Percentiles rank a stretch among this genome's conserved stretches.
phyloP scores from a whole-genome alignment of 192 early-diverging fungal genomes.

The Funneliformis geosporum region DNA sequence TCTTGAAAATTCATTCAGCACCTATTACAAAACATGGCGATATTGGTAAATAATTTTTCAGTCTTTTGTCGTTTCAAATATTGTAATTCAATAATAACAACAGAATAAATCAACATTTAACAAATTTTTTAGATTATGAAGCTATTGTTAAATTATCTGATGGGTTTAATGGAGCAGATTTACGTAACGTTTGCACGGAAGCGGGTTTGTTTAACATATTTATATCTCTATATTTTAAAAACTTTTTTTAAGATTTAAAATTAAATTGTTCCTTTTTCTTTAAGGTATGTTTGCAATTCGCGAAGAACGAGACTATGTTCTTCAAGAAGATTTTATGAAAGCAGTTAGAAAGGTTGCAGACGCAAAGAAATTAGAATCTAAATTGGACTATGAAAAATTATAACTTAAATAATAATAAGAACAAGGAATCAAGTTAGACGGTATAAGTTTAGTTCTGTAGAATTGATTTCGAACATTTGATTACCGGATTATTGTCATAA shows the following conservation, averaged over 20 bases:
- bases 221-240: background rate
- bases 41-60: conserved; percentile 60
- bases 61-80: background rate
- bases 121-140: conserved; percentile 80
- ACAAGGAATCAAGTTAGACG: too few species aligned
- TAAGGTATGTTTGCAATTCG: conserved; percentile 98
- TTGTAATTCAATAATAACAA: background rate
- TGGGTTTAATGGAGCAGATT: conserved; percentile 98
- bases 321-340: conserved; percentile 99
- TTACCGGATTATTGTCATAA: too few species aligned
- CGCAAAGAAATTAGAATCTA: conserved; percentile 93
- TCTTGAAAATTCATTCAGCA: conserved; percentile 95
- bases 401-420: conserved; percentile 41
- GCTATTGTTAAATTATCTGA: conserved; percentile 97
- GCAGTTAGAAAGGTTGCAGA: conserved; percentile 98
- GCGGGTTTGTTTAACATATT: conserved; percentile 62
- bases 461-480: too few species aligned
- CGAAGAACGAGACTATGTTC: conserved; percentile 94
- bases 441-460: too few species aligned
- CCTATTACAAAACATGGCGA: conserved; percentile 95
- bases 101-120: background rate
- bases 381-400: conserved; percentile 86
- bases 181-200: conserved; percentile 99
- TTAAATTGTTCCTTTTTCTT: too few species aligned
- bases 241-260: conserved; percentile 8